Evolutionary conservation across 1,284 basidiomycete genomes (phyloP), one percentile per base, ranked within the genome.

Genomic region (Melampsora occidentalis): DNA sequence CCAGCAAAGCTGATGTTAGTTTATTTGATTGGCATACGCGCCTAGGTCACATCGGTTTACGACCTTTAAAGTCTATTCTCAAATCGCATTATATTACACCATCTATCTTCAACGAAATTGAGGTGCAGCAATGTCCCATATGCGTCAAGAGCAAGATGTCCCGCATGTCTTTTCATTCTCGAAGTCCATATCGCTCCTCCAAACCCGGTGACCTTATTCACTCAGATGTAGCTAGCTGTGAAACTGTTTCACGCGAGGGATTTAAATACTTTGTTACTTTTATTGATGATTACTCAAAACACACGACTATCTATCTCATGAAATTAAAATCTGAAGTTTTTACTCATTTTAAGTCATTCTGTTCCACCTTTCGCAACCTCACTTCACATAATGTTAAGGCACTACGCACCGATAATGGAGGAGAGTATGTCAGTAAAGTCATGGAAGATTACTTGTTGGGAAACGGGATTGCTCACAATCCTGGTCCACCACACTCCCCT

Each of bases 401-500:
- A 2, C 22, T 83, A 2, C 78, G 81, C 2, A 75, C 80, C 77
- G 83, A 86, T 79, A 81, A 82, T 33, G 83, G 83, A 28, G 80
- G 80, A 1, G 80, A 84, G 79, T 82, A 81, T 76, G 69, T 76
- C 7, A 77, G 77, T 3, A 77, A 78, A 3, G 79, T 72, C 4
- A 82, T 84, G 71, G n/a, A 72, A 16, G 77, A 72, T 0, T 82
- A 81, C 59, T 81, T 84, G 5, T 75, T 77, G 14, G 33, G 53
- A 0, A 39, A 77, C 7, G 84, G 84, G 16, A 85, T 83, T 4
- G 57, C 75, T n/a, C 80, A 78, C 35, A 77, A 83, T 57, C 78
- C 82, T 20, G 83, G 82, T 14, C 79, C 83, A 0, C 84, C 85
- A 69, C 81, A 86, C 73, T 81, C 83, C 3, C 83, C 82, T 1